Evolutionary conservation across 164 flowering plant genomes (phyloP).

Genomic region (Vitis rupestris): DNA sequence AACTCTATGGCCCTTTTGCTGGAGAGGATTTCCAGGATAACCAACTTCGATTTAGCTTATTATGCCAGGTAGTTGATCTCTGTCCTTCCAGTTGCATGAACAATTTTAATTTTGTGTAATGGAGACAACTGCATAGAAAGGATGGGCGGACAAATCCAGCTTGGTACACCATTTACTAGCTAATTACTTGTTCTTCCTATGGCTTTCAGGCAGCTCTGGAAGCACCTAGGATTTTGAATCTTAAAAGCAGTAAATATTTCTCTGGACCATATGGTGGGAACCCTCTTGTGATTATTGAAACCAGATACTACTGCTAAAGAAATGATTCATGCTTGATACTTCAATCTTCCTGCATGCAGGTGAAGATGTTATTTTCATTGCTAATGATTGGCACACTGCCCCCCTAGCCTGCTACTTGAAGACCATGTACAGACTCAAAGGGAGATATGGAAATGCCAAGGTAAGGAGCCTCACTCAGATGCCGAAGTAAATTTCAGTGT

Average conservation of each 20-base stretch:
- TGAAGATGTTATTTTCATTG: constrained; percentile 75
- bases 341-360: constrained; percentile 38
- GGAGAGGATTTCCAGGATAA: constrained; percentile 79
- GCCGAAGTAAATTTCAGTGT: too few species aligned
- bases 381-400: constrained; percentile 92
- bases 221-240: constrained; percentile 76
- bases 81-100: not conserved
- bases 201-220: constrained; percentile 77
- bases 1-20: constrained; percentile 47
- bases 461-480: constrained; percentile 22
- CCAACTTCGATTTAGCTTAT: constrained; percentile 69
- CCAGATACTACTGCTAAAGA: not conserved
- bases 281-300: not conserved
- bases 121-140: too few species aligned
- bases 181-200: not conserved
- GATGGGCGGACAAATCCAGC: too few species aligned
- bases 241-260: constrained; percentile 59
- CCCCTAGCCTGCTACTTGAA: constrained; percentile 81
- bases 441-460: constrained; percentile 64
- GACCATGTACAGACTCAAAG: constrained; percentile 53
- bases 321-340: not conserved
- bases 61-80: constrained; percentile 52
- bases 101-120: not conserved
- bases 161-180: too few species aligned
- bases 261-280: constrained; percentile 83